Conservation (phyloP, 192 early-diverging fungal genomes). For the Linnemannia zychae region DNA sequence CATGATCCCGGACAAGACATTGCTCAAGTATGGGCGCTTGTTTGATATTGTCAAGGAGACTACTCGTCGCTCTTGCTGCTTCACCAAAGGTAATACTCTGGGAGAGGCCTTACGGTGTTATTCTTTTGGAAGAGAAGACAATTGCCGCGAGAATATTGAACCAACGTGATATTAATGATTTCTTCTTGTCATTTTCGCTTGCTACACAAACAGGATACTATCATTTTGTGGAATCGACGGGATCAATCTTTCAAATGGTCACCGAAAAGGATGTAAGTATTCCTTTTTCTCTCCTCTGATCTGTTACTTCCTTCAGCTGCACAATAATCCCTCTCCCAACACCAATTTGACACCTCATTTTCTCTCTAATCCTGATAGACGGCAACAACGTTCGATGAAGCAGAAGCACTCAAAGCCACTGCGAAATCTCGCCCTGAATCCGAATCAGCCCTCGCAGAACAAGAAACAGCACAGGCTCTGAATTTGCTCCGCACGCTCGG, state of each 20-base stretch:
- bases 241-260: constrained; percentile 68
- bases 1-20: constrained; percentile 64
- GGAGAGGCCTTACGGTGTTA: no score
- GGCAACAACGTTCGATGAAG: constrained; percentile 48
- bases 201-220: constrained; percentile 66
- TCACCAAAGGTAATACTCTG: constrained; percentile 79
- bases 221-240: constrained; percentile 73
- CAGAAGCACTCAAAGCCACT: constrained; percentile 31
- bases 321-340: not conserved
- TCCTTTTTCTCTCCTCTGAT: not conserved
- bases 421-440: constrained; percentile 18
- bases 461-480: constrained; percentile 52
- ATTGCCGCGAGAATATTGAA: no score
- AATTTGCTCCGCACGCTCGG: constrained; percentile 50
- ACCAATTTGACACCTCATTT: not conserved
- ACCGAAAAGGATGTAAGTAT: constrained; percentile 62
- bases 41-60: constrained; percentile 79
- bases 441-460: constrained; percentile 19
- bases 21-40: constrained; percentile 64
- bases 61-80: constrained; percentile 78
- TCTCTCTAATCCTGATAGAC: constrained; percentile 26
- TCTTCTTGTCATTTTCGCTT: no score
- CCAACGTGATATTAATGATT: no score
- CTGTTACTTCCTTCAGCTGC: not conserved
- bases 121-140: no score